A percentile compares a stretch with the other conserved stretches of the same genome.
Conservation (phyloP, 106 monocot species). For the Apostasia ramifera region DNA sequence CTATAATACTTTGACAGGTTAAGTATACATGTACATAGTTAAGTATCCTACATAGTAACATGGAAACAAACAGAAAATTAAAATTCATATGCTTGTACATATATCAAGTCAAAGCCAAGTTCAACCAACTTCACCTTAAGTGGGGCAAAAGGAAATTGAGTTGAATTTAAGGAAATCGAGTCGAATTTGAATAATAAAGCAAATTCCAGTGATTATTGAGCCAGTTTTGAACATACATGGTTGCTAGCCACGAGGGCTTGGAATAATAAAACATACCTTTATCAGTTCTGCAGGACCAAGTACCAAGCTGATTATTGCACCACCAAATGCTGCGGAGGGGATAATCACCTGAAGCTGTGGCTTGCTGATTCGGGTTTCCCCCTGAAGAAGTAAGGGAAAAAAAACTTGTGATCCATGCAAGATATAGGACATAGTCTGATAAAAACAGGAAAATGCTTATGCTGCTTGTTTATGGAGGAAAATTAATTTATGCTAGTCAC, state of each 20-base stretch:
- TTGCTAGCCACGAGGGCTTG: not conserved
- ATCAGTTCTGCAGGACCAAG: conserved; percentile 81
- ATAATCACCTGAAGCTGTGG: conserved; percentile 81
- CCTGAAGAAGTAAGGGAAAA: conserved; percentile 21
- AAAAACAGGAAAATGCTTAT: not conserved
- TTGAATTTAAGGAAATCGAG: no score
- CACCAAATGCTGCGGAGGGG: conserved; percentile 81
- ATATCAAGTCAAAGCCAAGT: no score
- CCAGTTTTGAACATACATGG: no score
- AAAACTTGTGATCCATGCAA: not conserved
- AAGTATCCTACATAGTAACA: no score
- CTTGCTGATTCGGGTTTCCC: conserved; percentile 34
- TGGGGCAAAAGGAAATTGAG: no score
- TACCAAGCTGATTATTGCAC: conserved; percentile 77
- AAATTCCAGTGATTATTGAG: no score
- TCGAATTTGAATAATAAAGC: no score
- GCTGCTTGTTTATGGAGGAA: not conserved
- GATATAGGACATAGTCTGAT: not conserved
- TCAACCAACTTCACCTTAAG: no score
- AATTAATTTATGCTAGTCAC: not conserved
- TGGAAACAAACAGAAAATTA: no score
- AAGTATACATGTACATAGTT: no score
- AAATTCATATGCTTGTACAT: no score
- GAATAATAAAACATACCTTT: conserved; percentile 41
- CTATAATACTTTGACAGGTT: no score